A percentile compares a stretch with the other conserved stretches of the same genome.
These are phyloP conservation scores for Fusarium falciforme DNA, from an alignment of 2,329 filamentous ascomycete species.

Conservation along the genomic window DNA sequence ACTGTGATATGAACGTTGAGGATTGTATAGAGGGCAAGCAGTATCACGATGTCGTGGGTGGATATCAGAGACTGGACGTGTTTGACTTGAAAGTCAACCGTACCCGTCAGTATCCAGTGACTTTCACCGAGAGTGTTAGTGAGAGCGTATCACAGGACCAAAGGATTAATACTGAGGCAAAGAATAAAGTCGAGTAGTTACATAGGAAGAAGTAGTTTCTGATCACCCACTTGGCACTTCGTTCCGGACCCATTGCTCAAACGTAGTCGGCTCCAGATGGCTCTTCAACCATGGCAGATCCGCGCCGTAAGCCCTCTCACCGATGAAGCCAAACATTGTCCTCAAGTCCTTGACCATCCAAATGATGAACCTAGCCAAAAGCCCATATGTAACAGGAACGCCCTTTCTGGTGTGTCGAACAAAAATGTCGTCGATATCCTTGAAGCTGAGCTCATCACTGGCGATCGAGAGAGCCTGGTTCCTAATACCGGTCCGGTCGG, in stretches of 20 bases:
- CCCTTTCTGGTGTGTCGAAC: conserved; percentile 31
- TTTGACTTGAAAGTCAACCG: conserved; percentile 63
- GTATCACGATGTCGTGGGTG: conserved; percentile 67
- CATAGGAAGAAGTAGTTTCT: not conserved
- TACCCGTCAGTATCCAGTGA: conserved; percentile 44
- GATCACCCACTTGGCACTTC: conserved; percentile 11
- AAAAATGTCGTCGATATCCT: conserved; percentile 35
- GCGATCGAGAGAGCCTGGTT: conserved; percentile 41
- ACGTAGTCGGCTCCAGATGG: conserved; percentile 36
- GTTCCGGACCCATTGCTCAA: conserved; percentile 33
- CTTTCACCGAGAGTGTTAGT: conserved; percentile 29
- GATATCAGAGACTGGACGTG: conserved; percentile 66
- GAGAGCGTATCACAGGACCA: not conserved
- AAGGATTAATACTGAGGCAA: not conserved
- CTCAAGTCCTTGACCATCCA: conserved; percentile 37
- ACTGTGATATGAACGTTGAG: conserved; percentile 62
- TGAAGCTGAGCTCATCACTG: conserved; percentile 40
- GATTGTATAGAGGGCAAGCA: conserved; percentile 67
- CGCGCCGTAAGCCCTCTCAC: conserved; percentile 35
- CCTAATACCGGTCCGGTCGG: conserved; percentile 26
- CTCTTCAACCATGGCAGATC: conserved; percentile 32
- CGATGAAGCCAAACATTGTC: conserved; percentile 40
- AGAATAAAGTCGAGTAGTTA: not conserved
- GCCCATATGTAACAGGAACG: conserved; percentile 35
- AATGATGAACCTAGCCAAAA: conserved; percentile 33